phyloP scores from a whole-genome alignment of 306 rosid species.

The Castanea crenata region DNA sequence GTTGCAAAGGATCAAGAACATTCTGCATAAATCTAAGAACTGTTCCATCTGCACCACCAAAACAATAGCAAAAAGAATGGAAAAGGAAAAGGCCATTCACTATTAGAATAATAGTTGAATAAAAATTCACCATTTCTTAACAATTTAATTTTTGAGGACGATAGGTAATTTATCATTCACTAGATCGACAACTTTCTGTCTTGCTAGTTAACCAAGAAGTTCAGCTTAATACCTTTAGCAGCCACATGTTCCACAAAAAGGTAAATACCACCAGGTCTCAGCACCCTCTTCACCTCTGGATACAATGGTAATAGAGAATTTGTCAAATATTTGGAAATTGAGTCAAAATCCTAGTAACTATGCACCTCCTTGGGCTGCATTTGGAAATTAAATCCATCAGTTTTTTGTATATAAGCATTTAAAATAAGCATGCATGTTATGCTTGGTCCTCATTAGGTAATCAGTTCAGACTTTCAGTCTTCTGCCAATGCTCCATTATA shows the following conservation, averaged over 20 bases:
- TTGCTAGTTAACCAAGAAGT: constrained; percentile 13
- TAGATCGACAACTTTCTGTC: neutral
- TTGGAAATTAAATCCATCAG: neutral
- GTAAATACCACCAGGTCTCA: constrained; percentile 75
- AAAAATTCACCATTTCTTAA: too few relatives aligned
- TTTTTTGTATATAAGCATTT: neutral
- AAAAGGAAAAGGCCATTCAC: too few relatives aligned
- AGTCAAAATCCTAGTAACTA: neutral
- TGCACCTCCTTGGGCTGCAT: neutral
- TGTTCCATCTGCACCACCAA: constrained; percentile 64
- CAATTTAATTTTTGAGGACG: too few relatives aligned
- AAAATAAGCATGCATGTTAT: neutral
- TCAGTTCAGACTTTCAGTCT: neutral
- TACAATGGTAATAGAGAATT: neutral
- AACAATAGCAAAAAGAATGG: neutral
- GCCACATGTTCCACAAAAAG: constrained; percentile 89
- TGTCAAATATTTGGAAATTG: constrained; percentile 4
- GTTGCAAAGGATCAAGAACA: constrained; percentile 76
- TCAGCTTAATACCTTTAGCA: constrained; percentile 59
- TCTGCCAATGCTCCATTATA: neutral
- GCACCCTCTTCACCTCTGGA: constrained; percentile 80
- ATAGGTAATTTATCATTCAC: neutral
- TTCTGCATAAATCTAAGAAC: constrained; percentile 52
- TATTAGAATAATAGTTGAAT: too few relatives aligned
- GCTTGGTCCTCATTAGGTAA: neutral